phyloP scores from a whole-genome alignment of 495 filamentous ascomycete species.

The Penicillium angulare region DNA sequence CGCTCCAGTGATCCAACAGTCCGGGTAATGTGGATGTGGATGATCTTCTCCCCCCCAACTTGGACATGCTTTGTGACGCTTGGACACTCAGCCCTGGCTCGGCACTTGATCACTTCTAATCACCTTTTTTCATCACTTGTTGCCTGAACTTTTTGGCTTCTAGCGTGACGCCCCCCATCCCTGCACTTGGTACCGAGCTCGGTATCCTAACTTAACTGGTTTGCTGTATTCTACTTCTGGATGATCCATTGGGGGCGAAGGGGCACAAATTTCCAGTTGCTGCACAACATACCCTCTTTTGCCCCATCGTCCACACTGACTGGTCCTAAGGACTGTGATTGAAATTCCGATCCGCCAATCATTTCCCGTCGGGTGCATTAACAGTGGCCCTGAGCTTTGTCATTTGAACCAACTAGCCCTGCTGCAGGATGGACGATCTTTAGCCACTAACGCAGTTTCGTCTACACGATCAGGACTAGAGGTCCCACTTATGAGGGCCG shows the following conservation, averaged over 20 bases:
- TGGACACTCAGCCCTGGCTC: background rate
- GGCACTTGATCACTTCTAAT: background rate
- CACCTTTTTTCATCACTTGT: background rate
- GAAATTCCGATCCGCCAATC: constrained; percentile 16
- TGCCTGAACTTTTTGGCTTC: background rate
- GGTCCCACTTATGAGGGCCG: constrained; percentile 7
- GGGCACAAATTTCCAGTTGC: background rate
- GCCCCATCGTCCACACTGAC: constrained; percentile 2
- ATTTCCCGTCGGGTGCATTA: constrained; percentile 10
- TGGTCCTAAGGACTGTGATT: constrained; percentile 11
- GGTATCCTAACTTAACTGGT: constrained; percentile 3
- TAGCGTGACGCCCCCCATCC: background rate
- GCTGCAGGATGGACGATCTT: constrained; percentile 29
- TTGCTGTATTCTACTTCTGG: background rate
- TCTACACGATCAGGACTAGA: constrained; percentile 14
- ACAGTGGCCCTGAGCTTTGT: constrained; percentile 3
- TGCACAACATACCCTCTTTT: constrained; percentile 26
- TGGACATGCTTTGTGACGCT: background rate
- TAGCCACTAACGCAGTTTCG: constrained; percentile 21
- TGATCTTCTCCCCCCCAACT: too few species aligned
- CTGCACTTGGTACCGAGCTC: constrained; percentile 11
- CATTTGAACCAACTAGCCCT: constrained; percentile 23
- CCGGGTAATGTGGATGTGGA: background rate
- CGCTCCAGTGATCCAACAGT: background rate
- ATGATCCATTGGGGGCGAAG: constrained; percentile 6